Evolutionary conservation across 129 eudicot species (phyloP).

Genomic region (Escallonia herrerae): DNA sequence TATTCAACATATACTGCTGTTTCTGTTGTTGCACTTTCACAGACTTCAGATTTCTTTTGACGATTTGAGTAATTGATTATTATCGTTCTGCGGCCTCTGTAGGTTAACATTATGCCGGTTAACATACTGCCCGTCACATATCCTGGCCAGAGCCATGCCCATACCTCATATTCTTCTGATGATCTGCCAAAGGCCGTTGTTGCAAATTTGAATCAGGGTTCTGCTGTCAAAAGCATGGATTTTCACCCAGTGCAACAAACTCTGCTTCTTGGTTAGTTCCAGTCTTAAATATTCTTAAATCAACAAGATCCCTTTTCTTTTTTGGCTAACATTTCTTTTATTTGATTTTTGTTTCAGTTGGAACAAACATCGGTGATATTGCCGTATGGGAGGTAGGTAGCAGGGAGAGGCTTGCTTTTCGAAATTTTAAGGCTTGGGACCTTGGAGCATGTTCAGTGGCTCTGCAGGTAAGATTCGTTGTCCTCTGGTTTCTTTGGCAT

Average conservation of each 20-base stretch:
- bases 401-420: constrained; percentile 31
- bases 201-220: constrained; percentile 46
- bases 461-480: constrained; percentile 39
- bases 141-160: constrained; percentile 34
- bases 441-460: constrained; percentile 30
- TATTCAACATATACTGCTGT: no score
- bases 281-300: not conserved
- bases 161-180: constrained; percentile 21
- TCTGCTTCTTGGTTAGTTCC: constrained; percentile 58
- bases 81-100: constrained; percentile 2
- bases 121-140: constrained; percentile 30
- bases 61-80: constrained; percentile 1
- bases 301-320: not conserved
- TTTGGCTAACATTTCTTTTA: not conserved
- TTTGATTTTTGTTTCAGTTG: constrained; percentile 35
- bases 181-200: constrained; percentile 52
- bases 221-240: constrained; percentile 68
- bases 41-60: not conserved
- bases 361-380: constrained; percentile 60
- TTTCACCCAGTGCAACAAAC: constrained; percentile 58
- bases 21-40: no score
- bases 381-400: constrained; percentile 61
- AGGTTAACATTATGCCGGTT: constrained; percentile 42
- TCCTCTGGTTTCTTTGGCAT: not conserved
- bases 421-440: constrained; percentile 51